Percentiles rank a stretch among this genome's conserved stretches.
These are phyloP conservation scores for Gastrodia elata DNA, from an alignment of 106 monocot species.

Conservation along the genomic window DNA sequence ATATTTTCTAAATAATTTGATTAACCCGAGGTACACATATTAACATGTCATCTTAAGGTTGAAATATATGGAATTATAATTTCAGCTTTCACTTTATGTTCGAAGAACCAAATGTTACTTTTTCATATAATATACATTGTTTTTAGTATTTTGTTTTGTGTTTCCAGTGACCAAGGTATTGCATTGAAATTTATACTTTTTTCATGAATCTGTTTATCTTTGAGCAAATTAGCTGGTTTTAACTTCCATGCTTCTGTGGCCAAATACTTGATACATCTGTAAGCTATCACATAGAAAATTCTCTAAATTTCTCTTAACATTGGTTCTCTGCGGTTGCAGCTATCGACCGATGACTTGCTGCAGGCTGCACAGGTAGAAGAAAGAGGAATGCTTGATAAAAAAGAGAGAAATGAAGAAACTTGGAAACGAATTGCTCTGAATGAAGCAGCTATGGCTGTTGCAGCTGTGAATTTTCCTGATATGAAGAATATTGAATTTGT, in stretches of 20 bases:
- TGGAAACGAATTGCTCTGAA: conserved; percentile 78
- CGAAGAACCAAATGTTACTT: not conserved
- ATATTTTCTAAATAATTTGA: too few relatives aligned
- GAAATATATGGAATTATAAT: not conserved
- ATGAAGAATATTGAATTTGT: conserved; percentile 86
- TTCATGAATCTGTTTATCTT: not conserved
- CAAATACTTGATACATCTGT: not conserved
- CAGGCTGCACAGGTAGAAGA: conserved; percentile 97
- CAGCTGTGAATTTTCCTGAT: conserved; percentile 80
- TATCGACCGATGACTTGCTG: conserved; percentile 79
- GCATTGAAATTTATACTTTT: not conserved
- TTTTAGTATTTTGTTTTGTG: too few relatives aligned
- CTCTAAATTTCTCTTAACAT: not conserved
- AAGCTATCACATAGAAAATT: not conserved
- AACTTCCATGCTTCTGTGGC: not conserved
- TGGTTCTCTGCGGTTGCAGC: conserved; percentile 19
- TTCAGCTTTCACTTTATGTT: not conserved
- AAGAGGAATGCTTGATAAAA: conserved; percentile 84
- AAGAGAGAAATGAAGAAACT: conserved; percentile 68
- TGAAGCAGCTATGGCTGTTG: conserved; percentile 90
- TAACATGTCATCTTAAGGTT: not conserved
- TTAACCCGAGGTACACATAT: not conserved
- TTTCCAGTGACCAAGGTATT: too few relatives aligned
- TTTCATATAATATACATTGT: not conserved
- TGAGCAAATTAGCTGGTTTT: not conserved